Evolutionary conservation across 1,284 basidiomycete species (phyloP).

Genomic region (Termitomyces sp.): DNA sequence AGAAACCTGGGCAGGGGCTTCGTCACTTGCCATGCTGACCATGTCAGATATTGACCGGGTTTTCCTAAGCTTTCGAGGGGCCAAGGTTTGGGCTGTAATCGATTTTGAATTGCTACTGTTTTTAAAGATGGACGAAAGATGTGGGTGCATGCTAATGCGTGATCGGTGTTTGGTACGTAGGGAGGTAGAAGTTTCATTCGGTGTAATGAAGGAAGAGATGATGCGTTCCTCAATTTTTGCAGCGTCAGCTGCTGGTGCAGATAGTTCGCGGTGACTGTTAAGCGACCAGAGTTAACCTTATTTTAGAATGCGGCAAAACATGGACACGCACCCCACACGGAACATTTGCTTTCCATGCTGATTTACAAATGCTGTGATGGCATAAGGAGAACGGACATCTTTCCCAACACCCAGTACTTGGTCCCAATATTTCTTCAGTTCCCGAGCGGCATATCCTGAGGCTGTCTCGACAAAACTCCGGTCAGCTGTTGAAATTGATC

Average conservation of each 20-base stretch:
- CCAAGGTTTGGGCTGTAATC: slow-evolving; percentile 24
- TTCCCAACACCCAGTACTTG: slow-evolving; percentile 58
- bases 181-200: slow-evolving; percentile 28
- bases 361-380: slow-evolving; percentile 72
- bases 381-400: slow-evolving; percentile 67
- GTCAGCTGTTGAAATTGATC: slow-evolving; percentile 42
- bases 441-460: slow-evolving; percentile 64
- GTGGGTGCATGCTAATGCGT: slow-evolving; percentile 63
- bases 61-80: slow-evolving; percentile 54
- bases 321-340: slow-evolving; percentile 59
- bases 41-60: slow-evolving; percentile 68
- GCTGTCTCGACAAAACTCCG: slow-evolving; percentile 74
- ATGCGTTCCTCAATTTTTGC: slow-evolving; percentile 30
- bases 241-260: slow-evolving; percentile 44
- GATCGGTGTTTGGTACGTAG: slow-evolving; percentile 46
- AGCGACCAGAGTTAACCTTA: slow-evolving; percentile 10
- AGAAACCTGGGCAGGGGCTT: slow-evolving; percentile 14
- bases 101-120: slow-evolving; percentile 24
- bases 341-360: slow-evolving; percentile 72
- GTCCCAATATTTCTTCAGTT: slow-evolving; percentile 71
- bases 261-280: slow-evolving; percentile 48
- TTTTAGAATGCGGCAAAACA: not conserved
- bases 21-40: slow-evolving; percentile 27
- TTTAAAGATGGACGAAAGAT: slow-evolving; percentile 47
- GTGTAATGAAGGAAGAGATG: slow-evolving; percentile 21